Percentiles rank a stretch among this genome's conserved stretches.
phyloP scores from a whole-genome alignment of 1,139 yeast genomes.

The Dujonia santamariae region DNA sequence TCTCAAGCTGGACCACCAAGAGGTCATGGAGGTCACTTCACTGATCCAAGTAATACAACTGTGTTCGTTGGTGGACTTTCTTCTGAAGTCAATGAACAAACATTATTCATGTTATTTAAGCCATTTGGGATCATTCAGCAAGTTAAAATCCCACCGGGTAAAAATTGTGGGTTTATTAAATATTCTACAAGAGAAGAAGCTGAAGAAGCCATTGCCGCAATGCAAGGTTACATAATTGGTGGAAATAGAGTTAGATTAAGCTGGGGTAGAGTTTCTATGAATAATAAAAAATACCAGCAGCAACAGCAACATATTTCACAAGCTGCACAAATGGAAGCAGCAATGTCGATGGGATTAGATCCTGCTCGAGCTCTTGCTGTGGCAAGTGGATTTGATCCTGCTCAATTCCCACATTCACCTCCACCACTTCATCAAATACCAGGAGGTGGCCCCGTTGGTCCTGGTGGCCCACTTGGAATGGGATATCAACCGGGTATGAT shows the following conservation, averaged over 20 bases:
- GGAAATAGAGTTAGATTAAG: conserved; percentile 81
- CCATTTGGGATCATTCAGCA: conserved; percentile 84
- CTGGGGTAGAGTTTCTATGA: conserved; percentile 70
- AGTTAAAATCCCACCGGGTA: conserved; percentile 87
- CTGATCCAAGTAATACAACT: conserved; percentile 84
- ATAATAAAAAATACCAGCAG: conserved; percentile 31
- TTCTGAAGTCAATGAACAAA: conserved; percentile 71
- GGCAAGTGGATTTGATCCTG: conserved; percentile 20
- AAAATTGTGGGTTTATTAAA: conserved; percentile 92
- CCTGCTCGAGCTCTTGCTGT: conserved; percentile 29
- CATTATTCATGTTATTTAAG: conserved; percentile 68
- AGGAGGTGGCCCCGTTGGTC: not conserved
- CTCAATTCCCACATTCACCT: conserved; percentile 17
- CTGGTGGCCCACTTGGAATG: not conserved
- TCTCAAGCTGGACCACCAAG: not conserved
- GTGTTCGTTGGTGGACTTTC: conserved; percentile 94
- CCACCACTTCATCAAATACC: conserved; percentile 3
- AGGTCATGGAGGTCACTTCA: conserved; percentile 35
- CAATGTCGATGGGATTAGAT: conserved; percentile 35
- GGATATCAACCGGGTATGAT: not conserved
- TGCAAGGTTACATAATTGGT: conserved; percentile 91
- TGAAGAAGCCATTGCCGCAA: conserved; percentile 81
- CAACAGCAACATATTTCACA: conserved; percentile 33
- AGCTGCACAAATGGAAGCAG: conserved; percentile 35
- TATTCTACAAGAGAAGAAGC: conserved; percentile 78